These are phyloP conservation scores for Nemania bipapillata DNA, from an alignment of 2,329 filamentous ascomycete species.

Conservation along the genomic window DNA sequence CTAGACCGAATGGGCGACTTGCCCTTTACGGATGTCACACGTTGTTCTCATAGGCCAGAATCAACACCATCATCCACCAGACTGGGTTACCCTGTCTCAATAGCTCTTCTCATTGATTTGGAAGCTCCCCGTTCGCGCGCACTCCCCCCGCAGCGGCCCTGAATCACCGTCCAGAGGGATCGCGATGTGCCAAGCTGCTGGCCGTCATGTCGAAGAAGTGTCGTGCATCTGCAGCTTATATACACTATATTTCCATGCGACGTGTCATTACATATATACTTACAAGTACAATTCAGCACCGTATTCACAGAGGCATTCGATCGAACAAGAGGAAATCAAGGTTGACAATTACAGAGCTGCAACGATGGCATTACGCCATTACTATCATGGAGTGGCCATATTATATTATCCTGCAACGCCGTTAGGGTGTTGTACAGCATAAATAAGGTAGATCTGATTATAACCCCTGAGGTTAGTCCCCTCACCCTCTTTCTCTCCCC, in stretches of 20 bases:
- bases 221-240: slow-evolving; percentile 35
- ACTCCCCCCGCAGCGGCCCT: background rate
- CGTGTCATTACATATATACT: background rate
- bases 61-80: background rate
- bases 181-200: slow-evolving; percentile 21
- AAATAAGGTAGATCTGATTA: background rate
- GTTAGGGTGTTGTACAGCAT: background rate
- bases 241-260: slow-evolving; percentile 3
- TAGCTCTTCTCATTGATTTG: slow-evolving; percentile 21
- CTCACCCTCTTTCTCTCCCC: background rate
- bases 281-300: background rate
- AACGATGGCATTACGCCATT: background rate
- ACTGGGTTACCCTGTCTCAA: background rate
- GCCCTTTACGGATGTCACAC: slow-evolving; percentile 7
- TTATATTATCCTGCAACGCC: background rate
- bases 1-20: slow-evolving; percentile 10
- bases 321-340: background rate
- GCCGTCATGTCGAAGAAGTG: slow-evolving; percentile 30
- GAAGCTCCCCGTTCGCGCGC: slow-evolving; percentile 6
- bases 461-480: background rate
- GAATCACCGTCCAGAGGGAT: slow-evolving; percentile 12
- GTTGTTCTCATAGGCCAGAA: background rate
- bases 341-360: slow-evolving; percentile 6
- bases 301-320: background rate
- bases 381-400: background rate